Conservation (phyloP, 768 basidiomycete species). For the Auricularia cornea region DNA sequence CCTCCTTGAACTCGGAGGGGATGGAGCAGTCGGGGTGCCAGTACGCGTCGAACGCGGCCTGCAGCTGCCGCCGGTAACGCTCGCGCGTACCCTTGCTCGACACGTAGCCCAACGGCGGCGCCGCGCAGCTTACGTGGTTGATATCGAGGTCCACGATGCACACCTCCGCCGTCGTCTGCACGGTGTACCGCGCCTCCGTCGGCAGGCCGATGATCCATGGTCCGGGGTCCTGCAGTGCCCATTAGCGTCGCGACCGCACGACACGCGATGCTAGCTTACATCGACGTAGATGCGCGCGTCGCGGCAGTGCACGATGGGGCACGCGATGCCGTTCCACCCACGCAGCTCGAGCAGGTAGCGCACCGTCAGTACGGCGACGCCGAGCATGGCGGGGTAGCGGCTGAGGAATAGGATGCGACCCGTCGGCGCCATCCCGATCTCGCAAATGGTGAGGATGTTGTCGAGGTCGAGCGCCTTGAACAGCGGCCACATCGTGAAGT, state of each 20-base stretch:
- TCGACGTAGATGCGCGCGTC: slow-evolving; percentile 92
- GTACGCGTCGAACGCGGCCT: slow-evolving; percentile 73
- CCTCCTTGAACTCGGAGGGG: slow-evolving; percentile 88
- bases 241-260: not conserved
- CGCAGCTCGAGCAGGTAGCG: slow-evolving; percentile 88
- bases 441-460: slow-evolving; percentile 87
- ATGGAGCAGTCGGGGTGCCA: slow-evolving; percentile 87
- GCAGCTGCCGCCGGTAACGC: slow-evolving; percentile 62
- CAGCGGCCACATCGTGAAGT: slow-evolving; percentile 95
- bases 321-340: slow-evolving; percentile 86
- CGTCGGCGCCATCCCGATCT: slow-evolving; percentile 84
- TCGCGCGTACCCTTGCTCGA: slow-evolving; percentile 76
- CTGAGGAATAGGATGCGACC: slow-evolving; percentile 85
- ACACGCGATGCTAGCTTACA: not conserved
- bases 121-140: slow-evolving; percentile 50
- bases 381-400: slow-evolving; percentile 85
- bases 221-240: slow-evolving; percentile 58
- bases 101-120: slow-evolving; percentile 66
- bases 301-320: slow-evolving; percentile 74
- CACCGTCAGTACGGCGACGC: slow-evolving; percentile 82
- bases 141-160: slow-evolving; percentile 81
- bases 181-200: slow-evolving; percentile 73
- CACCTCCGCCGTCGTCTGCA: slow-evolving; percentile 69
- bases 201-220: slow-evolving; percentile 93
- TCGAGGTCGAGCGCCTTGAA: slow-evolving; percentile 91